Conservation (phyloP, 164 flowering plant genomes). For the Magnolia kwangsiensis region DNA sequence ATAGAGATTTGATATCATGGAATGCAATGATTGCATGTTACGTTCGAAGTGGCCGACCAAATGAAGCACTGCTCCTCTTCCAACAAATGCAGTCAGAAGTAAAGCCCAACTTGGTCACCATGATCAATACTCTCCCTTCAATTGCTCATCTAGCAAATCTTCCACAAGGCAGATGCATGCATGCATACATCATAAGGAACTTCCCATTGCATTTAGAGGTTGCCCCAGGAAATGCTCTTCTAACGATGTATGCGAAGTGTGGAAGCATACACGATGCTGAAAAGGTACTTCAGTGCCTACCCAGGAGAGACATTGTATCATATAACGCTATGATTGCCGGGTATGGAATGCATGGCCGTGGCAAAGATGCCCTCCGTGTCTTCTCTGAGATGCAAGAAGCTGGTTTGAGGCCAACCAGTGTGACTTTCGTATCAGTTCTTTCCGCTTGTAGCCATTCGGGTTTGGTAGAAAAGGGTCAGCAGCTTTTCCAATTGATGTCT, state of each 20-base stretch:
- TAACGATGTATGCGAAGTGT: conserved; percentile 62
- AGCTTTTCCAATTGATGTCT: conserved; percentile 42
- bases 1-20: conserved; percentile 58
- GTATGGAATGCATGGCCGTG: conserved; percentile 52
- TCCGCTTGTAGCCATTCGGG: conserved; percentile 71
- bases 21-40: conserved; percentile 53
- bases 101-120: conserved; percentile 42
- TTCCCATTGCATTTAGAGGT: conserved; percentile 17
- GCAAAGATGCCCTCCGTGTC: conserved; percentile 36
- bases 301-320: conserved; percentile 35
- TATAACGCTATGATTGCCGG: conserved; percentile 63
- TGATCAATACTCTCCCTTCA: conserved; percentile 39
- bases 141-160: conserved; percentile 40
- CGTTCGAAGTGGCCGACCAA: conserved; percentile 25
- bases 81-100: conserved; percentile 36
- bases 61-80: conserved; percentile 39
- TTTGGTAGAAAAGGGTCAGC: conserved; percentile 39
- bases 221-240: conserved; percentile 41
- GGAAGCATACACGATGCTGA: conserved; percentile 44
- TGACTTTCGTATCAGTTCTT: conserved; percentile 46
- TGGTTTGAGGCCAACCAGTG: conserved; percentile 40
- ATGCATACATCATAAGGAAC: conserved; percentile 35
- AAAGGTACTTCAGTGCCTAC: conserved; percentile 28
- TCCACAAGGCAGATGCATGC: conserved; percentile 42
- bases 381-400: conserved; percentile 45